These are phyloP conservation scores for Eutrema japonicum DNA, from an alignment of 345 rosid genomes.

Conservation along the genomic window DNA sequence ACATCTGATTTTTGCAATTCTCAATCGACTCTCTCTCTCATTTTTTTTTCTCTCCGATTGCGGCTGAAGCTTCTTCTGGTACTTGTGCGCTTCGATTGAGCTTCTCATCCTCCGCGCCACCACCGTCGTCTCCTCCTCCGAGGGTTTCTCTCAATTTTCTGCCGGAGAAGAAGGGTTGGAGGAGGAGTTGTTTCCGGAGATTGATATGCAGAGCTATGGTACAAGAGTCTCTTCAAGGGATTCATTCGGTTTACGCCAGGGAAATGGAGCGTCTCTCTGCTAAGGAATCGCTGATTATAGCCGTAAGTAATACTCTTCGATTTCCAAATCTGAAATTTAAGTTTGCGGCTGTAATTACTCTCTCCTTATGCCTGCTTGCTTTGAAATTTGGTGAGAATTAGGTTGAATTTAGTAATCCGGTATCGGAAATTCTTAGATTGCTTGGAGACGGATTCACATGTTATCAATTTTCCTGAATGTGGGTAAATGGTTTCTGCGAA, in stretches of 20 bases:
- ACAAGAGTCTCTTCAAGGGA: constrained; percentile 69
- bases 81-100: constrained; percentile 35
- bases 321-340: neutral
- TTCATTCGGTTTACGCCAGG: constrained; percentile 81
- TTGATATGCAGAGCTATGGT: constrained; percentile 58
- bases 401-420: constrained; percentile 3
- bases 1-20: too few relatives aligned
- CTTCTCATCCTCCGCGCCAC: constrained; percentile 30
- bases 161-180: constrained; percentile 41
- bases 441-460: neutral
- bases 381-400: constrained; percentile 1
- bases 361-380: neutral
- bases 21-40: too few relatives aligned
- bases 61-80: neutral
- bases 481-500: too few relatives aligned
- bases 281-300: constrained; percentile 91
- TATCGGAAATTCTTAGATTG: neutral
- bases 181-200: constrained; percentile 31
- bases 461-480: neutral
- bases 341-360: neutral
- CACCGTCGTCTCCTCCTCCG: constrained; percentile 11
- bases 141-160: constrained; percentile 34
- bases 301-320: constrained; percentile 49
- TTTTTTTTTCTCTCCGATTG: too few relatives aligned
- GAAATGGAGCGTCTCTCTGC: constrained; percentile 98